Evolutionary conservation across 495 filamentous ascomycete genomes (phyloP).

Genomic region (Xanthoparmelia taractica): DNA sequence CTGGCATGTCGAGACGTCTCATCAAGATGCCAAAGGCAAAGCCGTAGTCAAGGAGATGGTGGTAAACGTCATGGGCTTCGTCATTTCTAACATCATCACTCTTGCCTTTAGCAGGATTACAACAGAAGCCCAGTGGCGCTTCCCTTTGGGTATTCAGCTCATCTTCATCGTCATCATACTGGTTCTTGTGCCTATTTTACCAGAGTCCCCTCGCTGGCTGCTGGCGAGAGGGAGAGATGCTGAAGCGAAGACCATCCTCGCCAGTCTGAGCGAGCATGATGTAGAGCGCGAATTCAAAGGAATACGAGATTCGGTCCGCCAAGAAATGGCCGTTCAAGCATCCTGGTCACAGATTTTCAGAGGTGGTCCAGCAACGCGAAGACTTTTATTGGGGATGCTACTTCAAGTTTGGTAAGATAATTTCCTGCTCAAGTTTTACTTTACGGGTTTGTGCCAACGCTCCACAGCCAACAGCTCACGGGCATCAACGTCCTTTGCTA

Average conservation of each 20-base stretch:
- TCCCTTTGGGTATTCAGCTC: slow-evolving; percentile 45
- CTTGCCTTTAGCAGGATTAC: slow-evolving; percentile 23
- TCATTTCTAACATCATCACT: slow-evolving; percentile 20
- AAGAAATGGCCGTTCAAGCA: slow-evolving; percentile 21
- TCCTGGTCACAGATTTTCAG: slow-evolving; percentile 20
- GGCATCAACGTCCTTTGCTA: slow-evolving; percentile 56
- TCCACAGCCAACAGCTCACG: slow-evolving; percentile 38
- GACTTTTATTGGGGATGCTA: slow-evolving; percentile 20
- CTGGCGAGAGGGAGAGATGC: slow-evolving; percentile 35
- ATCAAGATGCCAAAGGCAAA: slow-evolving; percentile 19
- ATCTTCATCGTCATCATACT: slow-evolving; percentile 37
- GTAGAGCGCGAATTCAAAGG: slow-evolving; percentile 40
- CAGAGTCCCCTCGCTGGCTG: slow-evolving; percentile 46
- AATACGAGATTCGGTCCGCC: slow-evolving; percentile 17
- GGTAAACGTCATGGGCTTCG: slow-evolving; percentile 22
- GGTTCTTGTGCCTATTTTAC: slow-evolving; percentile 38
- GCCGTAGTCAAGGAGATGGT: slow-evolving; percentile 25
- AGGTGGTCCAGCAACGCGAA: slow-evolving; percentile 18
- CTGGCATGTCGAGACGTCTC: slow-evolving; percentile 24
- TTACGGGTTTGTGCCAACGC: background rate
- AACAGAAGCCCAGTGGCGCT: slow-evolving; percentile 38
- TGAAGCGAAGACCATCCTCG: slow-evolving; percentile 31
- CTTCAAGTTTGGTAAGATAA: slow-evolving; percentile 17
- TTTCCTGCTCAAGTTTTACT: background rate
- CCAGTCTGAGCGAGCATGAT: slow-evolving; percentile 33